Conservation (phyloP, 2,329 filamentous ascomycete species). For the Harringtonia lauricola region DNA sequence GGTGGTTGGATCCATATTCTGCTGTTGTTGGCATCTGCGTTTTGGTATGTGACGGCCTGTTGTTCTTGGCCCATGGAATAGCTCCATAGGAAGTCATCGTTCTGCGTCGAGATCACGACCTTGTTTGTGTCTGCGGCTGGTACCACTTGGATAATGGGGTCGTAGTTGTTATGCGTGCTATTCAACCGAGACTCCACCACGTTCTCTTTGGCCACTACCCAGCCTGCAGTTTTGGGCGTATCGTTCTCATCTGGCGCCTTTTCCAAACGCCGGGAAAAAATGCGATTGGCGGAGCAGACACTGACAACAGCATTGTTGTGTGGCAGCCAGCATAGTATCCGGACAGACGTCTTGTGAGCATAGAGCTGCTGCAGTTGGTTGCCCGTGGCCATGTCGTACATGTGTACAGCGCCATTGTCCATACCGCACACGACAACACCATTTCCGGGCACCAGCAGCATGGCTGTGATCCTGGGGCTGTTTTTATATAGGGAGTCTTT, state of each 20-base stretch:
- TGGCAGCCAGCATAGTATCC: constrained; percentile 17
- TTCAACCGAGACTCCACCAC: background rate
- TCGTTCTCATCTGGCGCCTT: background rate
- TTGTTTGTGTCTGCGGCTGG: background rate
- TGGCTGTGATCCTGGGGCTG: constrained; percentile 19
- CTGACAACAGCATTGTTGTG: constrained; percentile 16
- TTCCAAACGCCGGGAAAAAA: constrained; percentile 8
- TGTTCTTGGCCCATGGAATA: background rate
- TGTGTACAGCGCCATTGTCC: constrained; percentile 21
- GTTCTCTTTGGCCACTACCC: background rate
- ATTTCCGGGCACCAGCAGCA: constrained; percentile 14
- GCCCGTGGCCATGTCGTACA: constrained; percentile 15
- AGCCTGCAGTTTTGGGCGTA: background rate
- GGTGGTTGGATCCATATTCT: background rate
- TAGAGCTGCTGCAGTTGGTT: constrained; percentile 12
- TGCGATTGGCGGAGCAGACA: constrained; percentile 17
- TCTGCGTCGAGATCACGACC: constrained; percentile 3
- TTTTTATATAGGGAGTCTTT: constrained; percentile 11
- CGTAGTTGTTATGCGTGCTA: background rate
- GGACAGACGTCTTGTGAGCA: constrained; percentile 18
- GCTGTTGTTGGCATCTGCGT: background rate
- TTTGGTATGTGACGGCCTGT: background rate
- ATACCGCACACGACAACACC: constrained; percentile 23
- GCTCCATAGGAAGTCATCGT: constrained; percentile 5
- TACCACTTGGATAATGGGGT: constrained; percentile 2